Conservation (phyloP, 1,139 yeast species). For the Pichia sp. region DNA sequence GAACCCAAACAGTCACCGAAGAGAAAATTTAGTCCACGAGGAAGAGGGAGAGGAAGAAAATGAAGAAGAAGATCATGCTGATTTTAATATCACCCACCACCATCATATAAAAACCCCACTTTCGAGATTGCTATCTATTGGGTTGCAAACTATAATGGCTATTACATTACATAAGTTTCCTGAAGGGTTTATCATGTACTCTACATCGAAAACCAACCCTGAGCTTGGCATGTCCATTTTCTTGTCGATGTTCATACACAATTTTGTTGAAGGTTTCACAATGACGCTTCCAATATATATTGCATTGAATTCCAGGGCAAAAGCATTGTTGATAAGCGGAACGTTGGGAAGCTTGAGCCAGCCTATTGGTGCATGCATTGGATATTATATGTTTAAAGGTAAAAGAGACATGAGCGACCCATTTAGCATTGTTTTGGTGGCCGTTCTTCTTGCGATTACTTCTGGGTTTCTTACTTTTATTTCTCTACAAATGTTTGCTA, state of each 20-base stretch:
- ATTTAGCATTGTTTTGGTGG: conserved; percentile 42
- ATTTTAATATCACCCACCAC: conserved; percentile 45
- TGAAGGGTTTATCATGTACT: conserved; percentile 86
- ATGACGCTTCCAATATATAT: conserved; percentile 88
- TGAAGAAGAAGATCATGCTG: conserved; percentile 14
- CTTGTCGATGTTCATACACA: conserved; percentile 79
- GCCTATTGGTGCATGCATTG: conserved; percentile 82
- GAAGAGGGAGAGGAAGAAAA: conserved; percentile 17
- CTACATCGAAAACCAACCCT: conserved; percentile 72
- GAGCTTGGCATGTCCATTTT: conserved; percentile 75
- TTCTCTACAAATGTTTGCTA: conserved; percentile 80
- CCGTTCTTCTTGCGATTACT: conserved; percentile 64
- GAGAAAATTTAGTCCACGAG: neutral
- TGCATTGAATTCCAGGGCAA: conserved; percentile 56
- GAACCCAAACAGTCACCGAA: neutral
- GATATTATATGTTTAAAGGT: conserved; percentile 50
- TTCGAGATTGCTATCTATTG: conserved; percentile 74
- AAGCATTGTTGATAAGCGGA: conserved; percentile 63
- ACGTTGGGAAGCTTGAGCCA: conserved; percentile 80
- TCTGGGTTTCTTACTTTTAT: conserved; percentile 81
- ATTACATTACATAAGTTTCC: conserved; percentile 88
- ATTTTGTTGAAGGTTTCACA: conserved; percentile 91
- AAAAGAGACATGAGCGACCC: conserved; percentile 26
- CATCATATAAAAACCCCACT: conserved; percentile 77
- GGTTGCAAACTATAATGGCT: conserved; percentile 85